Base-by-base conservation (phyloP, 2,329 filamentous ascomycete genomes). In the Botrytis medusae region DNA sequence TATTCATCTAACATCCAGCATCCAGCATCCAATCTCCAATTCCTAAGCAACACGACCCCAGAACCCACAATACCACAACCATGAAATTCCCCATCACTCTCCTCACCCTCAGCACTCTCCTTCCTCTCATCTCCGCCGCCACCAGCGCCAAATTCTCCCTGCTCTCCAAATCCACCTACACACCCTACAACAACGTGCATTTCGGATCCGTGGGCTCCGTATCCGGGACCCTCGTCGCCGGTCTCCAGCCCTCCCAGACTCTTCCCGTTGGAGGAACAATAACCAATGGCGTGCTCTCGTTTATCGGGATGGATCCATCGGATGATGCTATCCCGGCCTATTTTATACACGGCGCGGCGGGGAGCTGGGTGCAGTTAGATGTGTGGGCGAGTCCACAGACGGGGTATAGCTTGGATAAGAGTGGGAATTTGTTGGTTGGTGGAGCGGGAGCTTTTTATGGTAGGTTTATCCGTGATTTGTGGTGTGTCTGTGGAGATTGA, bases 321-420 rank as follows among this genome's bases (percentile, higher is more conserved):
- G 51, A 69, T 5, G 54, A 69, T 40, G 67, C 51, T 32, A 32
- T 60, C n/a, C 67, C 51, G 3, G 51, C 67, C 4, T 69, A 60
- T 34, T 46, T 60, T 4, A 69, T 69, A 37, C 51, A 69, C 51
- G 51, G 67, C 12, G 51, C 37, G 1, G 51, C 48, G 3, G 67
- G 67, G 1, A 59, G n/a, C 4, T 69, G 51, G 67, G 48, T 69
- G 0, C 22, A 51, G 34, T 4, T 69, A 0, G 51, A 59, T 22
- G 67, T 69, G 16, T 59, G 67, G 37, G 67, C 67, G 12, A 32
- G 16, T 37, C 67, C 67, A n/a, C 67, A 69, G 32, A 57, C 16
- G 25, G 48, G 48, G 20, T 59, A 69, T 44, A 44, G 67, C 44
- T 42, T 59, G 12, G 46, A 54, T 59, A 12, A 34, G 34, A 54